These are phyloP conservation scores for Malassezia psittaci DNA, from an alignment of 1,284 basidiomycete species.

Conservation along the genomic window DNA sequence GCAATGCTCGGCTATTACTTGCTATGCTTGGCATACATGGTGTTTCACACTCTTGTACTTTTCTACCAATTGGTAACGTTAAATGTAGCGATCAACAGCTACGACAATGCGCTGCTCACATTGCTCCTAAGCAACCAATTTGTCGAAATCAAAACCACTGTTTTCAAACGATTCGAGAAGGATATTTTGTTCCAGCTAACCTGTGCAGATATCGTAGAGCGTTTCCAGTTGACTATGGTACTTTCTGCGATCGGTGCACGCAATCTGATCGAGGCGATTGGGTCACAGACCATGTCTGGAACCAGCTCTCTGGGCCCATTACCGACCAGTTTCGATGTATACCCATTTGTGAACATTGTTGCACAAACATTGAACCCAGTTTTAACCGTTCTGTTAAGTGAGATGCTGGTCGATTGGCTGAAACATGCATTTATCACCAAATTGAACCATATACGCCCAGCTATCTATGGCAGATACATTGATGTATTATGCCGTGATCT, in stretches of 20 bases:
- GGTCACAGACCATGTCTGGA: slow-evolving; percentile 43
- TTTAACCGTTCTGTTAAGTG: slow-evolving; percentile 76
- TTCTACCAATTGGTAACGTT: slow-evolving; percentile 90
- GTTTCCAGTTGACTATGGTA: slow-evolving; percentile 87
- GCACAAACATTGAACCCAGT: slow-evolving; percentile 91
- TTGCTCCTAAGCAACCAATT: slow-evolving; percentile 96
- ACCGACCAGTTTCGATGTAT: slow-evolving; percentile 48
- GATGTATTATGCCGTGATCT: slow-evolving; percentile 93
- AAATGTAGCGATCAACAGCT: slow-evolving; percentile 97
- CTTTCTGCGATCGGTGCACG: slow-evolving; percentile 80
- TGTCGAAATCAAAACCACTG: slow-evolving; percentile 96
- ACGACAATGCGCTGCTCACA: slow-evolving; percentile 88
- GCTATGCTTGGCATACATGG: slow-evolving; percentile 69
- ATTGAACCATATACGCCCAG: slow-evolving; percentile 75
- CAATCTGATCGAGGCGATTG: slow-evolving; percentile 87
- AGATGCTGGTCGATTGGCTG: slow-evolving; percentile 94
- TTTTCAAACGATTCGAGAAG: slow-evolving; percentile 99
- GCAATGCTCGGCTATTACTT: slow-evolving; percentile 75
- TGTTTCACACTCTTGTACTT: slow-evolving; percentile 78
- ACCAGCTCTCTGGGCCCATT: slow-evolving; percentile 56
- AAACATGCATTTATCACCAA: slow-evolving; percentile 99
- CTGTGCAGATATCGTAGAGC: slow-evolving; percentile 78
- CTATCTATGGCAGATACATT: slow-evolving; percentile 87
- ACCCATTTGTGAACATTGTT: slow-evolving; percentile 51
- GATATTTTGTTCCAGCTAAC: slow-evolving; percentile 99